Base-by-base conservation (phyloP, 805 yeast genomes). In the Candida sonorensis region DNA sequence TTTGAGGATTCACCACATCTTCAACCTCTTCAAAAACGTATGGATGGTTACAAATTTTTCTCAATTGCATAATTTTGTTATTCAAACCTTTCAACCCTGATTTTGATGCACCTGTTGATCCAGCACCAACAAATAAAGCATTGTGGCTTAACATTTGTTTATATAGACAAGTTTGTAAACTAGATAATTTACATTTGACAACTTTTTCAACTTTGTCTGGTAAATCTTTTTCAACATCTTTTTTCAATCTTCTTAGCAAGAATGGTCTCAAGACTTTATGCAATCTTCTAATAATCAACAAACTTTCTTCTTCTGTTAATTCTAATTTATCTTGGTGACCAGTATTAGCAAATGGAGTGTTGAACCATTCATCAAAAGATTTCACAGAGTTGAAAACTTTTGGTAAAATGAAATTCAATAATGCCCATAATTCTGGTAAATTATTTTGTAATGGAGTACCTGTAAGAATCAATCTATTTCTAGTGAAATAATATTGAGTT, bases 371-470 rank as follows among this genome's bases (percentile, higher is more conserved):
- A 51, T 83, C 92, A 51, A 83, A 83, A 7, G 90, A 78, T 50
- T 83, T 81, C 9, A 81, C 92, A 22, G 92, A 82, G 50, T 82
- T 83, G 68, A 83, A 83, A 54, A 83, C 79, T 48, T 81, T 80
- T 7, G 94, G 94, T 40, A 83, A 67, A 14, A 81, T 90, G 47
- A 83, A 83, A 53, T 83, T 83, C 48, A 83, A 62, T 41, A 83
- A 65, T 0, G 94, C 90, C 94, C 94, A 83, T 36, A 83, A 65
- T 56, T 83, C 94, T 1, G 94, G 94, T 45, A 82, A 66, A 45
- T 81, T 83, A 53, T 83, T 83, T 52, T 83, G 94, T 40, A 83
- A 67, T 14, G 94, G 94, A 3, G 94, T 83, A 70, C 94, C 94
- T 1, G 94, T 83, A 50, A 83, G 71, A 58, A 83, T 83, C 48